Base-by-base conservation (phyloP, 1,139 yeast genomes). In the Pichia sp. region DNA sequence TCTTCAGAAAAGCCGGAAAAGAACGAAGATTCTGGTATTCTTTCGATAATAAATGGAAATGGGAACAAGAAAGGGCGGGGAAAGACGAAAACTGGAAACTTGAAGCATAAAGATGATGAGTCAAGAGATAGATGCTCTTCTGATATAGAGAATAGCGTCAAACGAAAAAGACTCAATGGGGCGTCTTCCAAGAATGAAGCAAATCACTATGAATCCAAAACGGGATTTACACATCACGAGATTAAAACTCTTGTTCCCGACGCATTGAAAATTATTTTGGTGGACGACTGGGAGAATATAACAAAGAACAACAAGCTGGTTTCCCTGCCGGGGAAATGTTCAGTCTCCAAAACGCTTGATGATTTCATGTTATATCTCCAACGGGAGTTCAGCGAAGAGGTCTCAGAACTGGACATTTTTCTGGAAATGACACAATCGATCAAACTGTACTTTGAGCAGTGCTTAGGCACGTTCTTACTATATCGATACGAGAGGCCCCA, bases 211-310 rank as follows among this genome's bases (percentile, higher is more conserved):
- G 56, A 58, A 32, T 52, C 57, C 4, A 49, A 46, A 36, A 55
- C 13, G 8, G 60, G 62, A 1, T 58, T 58, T 29, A 54, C 59
- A 3, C 55, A 54, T 43, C 45, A 54, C 42, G 61, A 58, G 52
- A 53, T 59, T 11, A 69, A 72, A 50, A 64, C 87, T 11, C 74
- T 74, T 3, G 79, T 89, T 23, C 88, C 93, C 0, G 82, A 83
- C 54, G 72, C 76, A 45, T 74, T 93, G 57, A 90, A 90, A 68
- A 76, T 86, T 4, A 64, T 84, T 6, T 72, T 93, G 47, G 95
- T 92, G 1, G 92, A 90, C 66, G 98, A 93, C 72, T 93, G 98
- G 98, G 97, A 92, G 68, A 78, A 76, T 62, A 78, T 92, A 50
- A 90, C 98, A 1, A 88, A 88, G 64, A 87, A 88, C 60, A 85